These are phyloP conservation scores for Phoma sp. DNA, from an alignment of 2,329 filamentous ascomycete genomes.

Conservation along the genomic window DNA sequence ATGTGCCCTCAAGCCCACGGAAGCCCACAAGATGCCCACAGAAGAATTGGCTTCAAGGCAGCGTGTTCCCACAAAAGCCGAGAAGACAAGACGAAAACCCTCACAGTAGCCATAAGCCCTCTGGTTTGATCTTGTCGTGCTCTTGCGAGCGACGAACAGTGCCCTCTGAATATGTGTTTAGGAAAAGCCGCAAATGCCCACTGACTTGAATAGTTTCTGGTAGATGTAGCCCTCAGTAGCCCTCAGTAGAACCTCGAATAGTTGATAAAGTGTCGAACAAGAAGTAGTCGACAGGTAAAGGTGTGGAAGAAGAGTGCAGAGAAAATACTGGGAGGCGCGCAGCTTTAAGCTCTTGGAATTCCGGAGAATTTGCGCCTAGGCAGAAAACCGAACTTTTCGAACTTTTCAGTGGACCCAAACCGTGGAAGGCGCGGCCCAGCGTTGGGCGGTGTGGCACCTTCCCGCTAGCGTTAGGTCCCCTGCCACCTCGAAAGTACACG, in stretches of 20 bases:
- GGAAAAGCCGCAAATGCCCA: constrained; percentile 51
- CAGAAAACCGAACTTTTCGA: constrained; percentile 7
- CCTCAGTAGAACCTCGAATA: constrained; percentile 44
- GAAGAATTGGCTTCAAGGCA: constrained; percentile 54
- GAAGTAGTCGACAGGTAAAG: constrained; percentile 13
- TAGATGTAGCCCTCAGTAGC: constrained; percentile 46
- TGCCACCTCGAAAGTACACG: constrained; percentile 2
- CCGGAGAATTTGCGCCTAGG: constrained; percentile 5
- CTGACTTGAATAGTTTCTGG: constrained; percentile 50
- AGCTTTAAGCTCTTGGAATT: constrained; percentile 15
- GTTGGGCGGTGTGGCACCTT: constrained; percentile 9
- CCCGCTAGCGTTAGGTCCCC: constrained; percentile 3
- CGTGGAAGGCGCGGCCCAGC: background rate
- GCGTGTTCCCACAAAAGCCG: constrained; percentile 62
- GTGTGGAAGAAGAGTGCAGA: constrained; percentile 14
- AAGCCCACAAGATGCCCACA: constrained; percentile 58
- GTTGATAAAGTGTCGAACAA: constrained; percentile 20
- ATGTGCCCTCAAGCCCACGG: constrained; percentile 54
- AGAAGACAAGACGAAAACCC: constrained; percentile 53
- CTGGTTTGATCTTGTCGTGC: constrained; percentile 48
- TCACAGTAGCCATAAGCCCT: constrained; percentile 51
- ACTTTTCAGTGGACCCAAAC: constrained; percentile 11
- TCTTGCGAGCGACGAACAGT: constrained; percentile 46
- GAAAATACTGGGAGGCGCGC: constrained; percentile 17
- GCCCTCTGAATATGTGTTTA: constrained; percentile 49